phyloP scores from a whole-genome alignment of 2,329 filamentous ascomycete species.

The Colletotrichum sp. region DNA sequence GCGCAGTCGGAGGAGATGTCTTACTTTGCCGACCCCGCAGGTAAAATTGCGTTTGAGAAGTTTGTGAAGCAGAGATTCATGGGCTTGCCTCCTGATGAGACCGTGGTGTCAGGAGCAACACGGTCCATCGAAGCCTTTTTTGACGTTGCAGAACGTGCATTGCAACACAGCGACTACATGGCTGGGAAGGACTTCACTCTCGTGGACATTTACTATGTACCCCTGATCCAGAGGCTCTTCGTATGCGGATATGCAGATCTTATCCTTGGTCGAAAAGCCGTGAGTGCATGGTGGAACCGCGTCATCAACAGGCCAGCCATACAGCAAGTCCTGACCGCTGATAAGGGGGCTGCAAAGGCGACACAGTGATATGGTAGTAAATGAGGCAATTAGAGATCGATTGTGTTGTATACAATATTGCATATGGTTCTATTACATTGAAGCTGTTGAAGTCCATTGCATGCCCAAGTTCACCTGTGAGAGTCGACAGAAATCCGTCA shows the following conservation, averaged over 20 bases:
- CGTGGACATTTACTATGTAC: constrained; percentile 53
- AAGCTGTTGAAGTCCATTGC: background rate
- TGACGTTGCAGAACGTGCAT: constrained; percentile 43
- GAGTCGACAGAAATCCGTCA: background rate
- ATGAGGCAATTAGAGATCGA: background rate
- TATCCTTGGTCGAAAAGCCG: constrained; percentile 36
- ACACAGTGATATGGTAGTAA: constrained; percentile 23
- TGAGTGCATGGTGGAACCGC: constrained; percentile 48
- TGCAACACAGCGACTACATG: constrained; percentile 47
- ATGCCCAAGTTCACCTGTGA: background rate
- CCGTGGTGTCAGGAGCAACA: constrained; percentile 40
- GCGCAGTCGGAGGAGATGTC: constrained; percentile 43
- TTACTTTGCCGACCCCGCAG: constrained; percentile 49
- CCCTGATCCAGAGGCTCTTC: constrained; percentile 46
- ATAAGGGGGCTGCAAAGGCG: constrained; percentile 35
- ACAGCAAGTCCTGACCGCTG: constrained; percentile 36
- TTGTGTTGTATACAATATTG: background rate
- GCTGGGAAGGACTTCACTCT: constrained; percentile 48
- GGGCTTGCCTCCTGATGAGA: constrained; percentile 44
- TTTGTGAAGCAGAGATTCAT: constrained; percentile 47
- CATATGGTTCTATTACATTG: background rate
- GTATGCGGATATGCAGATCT: constrained; percentile 42
- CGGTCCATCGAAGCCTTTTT: constrained; percentile 44
- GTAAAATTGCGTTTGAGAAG: constrained; percentile 49
- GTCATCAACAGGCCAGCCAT: constrained; percentile 40